Base-by-base conservation (phyloP, 139 green algal species). In the Yamagishiella unicocca region DNA sequence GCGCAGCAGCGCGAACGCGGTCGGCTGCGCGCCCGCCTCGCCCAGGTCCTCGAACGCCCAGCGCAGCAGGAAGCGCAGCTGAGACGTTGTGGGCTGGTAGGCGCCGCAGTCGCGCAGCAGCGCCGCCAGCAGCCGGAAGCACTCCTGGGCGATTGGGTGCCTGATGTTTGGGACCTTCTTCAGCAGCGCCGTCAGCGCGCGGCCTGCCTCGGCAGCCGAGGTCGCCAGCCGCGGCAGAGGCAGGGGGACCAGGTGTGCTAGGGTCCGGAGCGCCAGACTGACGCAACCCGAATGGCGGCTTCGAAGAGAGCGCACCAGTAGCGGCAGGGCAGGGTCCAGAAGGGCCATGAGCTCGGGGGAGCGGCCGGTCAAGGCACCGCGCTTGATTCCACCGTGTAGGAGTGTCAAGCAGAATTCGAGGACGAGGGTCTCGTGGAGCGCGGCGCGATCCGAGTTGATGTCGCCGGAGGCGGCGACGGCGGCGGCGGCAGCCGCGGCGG, bases 321-420 rank as follows among this genome's bases (percentile, higher is more conserved):
- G 89, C 62, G 91, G 92, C 83, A 98, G 90, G 82, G 98, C 83
- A 4, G 93, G 90, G 81, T 96, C 91, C 66, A 98, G 85, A 46
- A 97, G 84, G 33, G 58, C 85, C 21, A 94, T 53, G 22, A 71
- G 84, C 17, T 82, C 89, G 7, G 91, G 77, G 7, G 72, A 67
- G 40, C 88, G 71, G 17, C 83, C 88, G 37, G 75, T 68, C 75
- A 96, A 73, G 61, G 88, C 70, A n/a, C 90, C 90, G 35, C 83
- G 72, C 29, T 50, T 50, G 12, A 90, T 45, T 37, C 19, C 29
- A 12, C 35, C 53, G 78, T 92, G 87, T 66, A 98, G 90, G 89
- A 98, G 78, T 67, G 89, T 92, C 40, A 99, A 89, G 8, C 93
- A 95, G 85, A 98, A 96, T 84, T 97, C 93, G 10, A 95, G 85